phyloP scores from a whole-genome alignment of 768 basidiomycete species.

The Mrakia gelida region DNA sequence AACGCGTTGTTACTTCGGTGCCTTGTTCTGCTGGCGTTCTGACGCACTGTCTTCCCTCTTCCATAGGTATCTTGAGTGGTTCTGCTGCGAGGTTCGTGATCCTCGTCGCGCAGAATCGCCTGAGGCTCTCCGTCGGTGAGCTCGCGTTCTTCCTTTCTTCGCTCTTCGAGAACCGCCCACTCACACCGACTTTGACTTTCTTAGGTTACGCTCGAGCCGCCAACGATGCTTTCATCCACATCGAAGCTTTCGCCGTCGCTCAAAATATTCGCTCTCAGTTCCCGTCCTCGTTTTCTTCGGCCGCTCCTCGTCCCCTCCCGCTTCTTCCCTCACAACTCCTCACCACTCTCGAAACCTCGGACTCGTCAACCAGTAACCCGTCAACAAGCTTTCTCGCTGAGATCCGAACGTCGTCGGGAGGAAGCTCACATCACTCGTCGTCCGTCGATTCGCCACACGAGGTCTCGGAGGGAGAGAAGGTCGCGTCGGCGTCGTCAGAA shows the following conservation, averaged over 20 bases:
- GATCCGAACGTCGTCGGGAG: not conserved
- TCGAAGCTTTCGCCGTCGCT: conserved; percentile 11
- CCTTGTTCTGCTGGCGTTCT: too few species aligned
- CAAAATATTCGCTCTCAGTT: not conserved
- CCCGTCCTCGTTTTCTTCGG: not conserved
- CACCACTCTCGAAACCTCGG: not conserved
- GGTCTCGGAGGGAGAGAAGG: not conserved
- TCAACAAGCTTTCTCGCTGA: not conserved
- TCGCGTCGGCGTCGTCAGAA: not conserved
- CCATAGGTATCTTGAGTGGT: not conserved
- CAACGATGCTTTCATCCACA: not conserved
- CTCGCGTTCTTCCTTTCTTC: not conserved
- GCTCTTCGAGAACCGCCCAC: too few species aligned
- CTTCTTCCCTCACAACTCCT: not conserved
- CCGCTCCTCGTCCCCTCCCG: not conserved
- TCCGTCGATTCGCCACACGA: not conserved
- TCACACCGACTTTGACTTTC: too few species aligned
- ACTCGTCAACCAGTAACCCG: not conserved
- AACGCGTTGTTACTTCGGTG: too few species aligned
- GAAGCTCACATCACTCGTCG: not conserved
- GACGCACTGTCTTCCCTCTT: not conserved
- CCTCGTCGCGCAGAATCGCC: not conserved
- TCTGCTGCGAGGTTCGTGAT: not conserved
- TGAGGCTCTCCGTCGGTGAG: not conserved
- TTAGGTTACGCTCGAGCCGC: not conserved